phyloP scores from a whole-genome alignment of 495 filamentous ascomycete genomes.

The Thermothielavioides terrestris region DNA sequence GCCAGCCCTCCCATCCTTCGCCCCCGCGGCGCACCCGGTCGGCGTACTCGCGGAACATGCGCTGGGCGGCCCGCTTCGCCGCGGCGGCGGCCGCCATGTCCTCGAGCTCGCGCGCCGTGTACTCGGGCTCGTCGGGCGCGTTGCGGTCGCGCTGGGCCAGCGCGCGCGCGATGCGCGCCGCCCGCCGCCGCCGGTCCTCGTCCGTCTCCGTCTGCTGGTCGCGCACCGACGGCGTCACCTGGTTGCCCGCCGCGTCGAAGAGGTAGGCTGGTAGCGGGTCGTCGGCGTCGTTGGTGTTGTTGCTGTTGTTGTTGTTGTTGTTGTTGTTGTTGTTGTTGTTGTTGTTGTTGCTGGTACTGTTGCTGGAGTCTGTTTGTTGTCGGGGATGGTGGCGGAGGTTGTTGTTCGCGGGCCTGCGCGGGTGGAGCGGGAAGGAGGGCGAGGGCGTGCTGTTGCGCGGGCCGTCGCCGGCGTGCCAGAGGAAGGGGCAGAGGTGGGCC shows the following conservation, averaged over 20 bases:
- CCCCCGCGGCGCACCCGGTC: background rate
- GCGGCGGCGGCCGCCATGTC: constrained; percentile 2
- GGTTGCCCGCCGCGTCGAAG: constrained; percentile 31
- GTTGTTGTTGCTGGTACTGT: too few species aligned
- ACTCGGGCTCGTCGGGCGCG: constrained; percentile 34
- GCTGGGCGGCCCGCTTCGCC: constrained; percentile 13
- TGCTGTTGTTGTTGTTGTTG: too few species aligned
- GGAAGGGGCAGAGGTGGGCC: constrained; percentile 48
- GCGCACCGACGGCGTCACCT: constrained; percentile 36
- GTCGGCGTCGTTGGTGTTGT: too few species aligned
- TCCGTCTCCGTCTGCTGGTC: constrained; percentile 32
- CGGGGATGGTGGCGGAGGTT: background rate
- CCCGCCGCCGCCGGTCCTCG: constrained; percentile 26
- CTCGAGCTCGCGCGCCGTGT: constrained; percentile 15
- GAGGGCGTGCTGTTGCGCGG: constrained; percentile 25
- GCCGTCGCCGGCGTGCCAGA: constrained; percentile 62
- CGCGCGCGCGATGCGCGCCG: constrained; percentile 23
- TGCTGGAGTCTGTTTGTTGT: constrained; percentile 7
- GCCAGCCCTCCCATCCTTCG: background rate
- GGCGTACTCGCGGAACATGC: constrained; percentile 18
- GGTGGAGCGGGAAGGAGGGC: background rate
- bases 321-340: too few species aligned
- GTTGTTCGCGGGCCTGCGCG: background rate
- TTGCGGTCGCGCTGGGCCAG: constrained; percentile 27
- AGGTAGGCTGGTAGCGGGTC: constrained; percentile 38